Conservation (phyloP, 2,329 filamentous ascomycete species). For the Cladosporium cucumerinum region DNA sequence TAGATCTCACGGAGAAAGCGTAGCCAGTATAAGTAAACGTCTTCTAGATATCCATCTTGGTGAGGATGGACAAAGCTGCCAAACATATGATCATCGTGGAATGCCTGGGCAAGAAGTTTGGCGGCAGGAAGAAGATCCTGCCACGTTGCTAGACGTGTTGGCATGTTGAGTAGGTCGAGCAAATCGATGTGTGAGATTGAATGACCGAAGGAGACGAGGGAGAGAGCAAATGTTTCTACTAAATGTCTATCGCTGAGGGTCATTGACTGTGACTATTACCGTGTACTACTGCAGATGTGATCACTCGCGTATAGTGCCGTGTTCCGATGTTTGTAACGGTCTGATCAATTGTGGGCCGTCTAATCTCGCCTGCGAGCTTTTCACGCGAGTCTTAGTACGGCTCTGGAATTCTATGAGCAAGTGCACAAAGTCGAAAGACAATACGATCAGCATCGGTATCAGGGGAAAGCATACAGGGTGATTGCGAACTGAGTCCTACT, state of each 20-base stretch:
- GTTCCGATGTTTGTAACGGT: neutral
- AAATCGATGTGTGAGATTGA: neutral
- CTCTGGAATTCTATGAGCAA: neutral
- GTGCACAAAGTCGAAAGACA: neutral
- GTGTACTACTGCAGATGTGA: neutral
- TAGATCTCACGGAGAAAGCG: slow-evolving; percentile 20
- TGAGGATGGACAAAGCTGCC: slow-evolving; percentile 27
- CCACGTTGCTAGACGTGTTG: slow-evolving; percentile 25
- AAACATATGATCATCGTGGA: slow-evolving; percentile 26
- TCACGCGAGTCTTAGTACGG: neutral
- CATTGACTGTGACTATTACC: neutral
- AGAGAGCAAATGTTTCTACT: neutral
- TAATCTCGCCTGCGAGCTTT: neutral
- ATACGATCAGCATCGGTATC: neutral
- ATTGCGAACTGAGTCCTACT: neutral
- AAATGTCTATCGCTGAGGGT: neutral
- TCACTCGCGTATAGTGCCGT: neutral
- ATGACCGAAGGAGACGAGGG: neutral
- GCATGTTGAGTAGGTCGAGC: slow-evolving; percentile 20
- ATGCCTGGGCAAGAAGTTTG: slow-evolving; percentile 25
- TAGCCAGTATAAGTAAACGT: slow-evolving; percentile 27
- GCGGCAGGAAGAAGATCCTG: slow-evolving; percentile 26
- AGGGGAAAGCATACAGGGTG: neutral
- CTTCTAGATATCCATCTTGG: slow-evolving; percentile 24
- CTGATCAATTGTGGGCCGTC: neutral